Conservation (phyloP, 805 yeast genomes). For the Zygosaccharomyces bailii region DNA sequence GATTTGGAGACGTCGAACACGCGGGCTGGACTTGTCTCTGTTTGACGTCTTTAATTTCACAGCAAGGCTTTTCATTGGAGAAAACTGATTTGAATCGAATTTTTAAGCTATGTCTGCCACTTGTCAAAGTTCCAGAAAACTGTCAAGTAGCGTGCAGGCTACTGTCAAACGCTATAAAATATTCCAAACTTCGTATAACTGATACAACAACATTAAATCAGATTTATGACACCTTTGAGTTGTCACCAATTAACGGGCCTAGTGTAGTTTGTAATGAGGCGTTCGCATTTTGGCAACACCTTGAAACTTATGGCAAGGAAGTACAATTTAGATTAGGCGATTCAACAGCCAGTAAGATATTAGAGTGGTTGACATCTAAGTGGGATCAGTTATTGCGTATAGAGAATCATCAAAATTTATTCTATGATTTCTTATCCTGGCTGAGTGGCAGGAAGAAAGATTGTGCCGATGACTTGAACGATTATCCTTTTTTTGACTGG, state of each 20-base stretch:
- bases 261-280: conserved; percentile 43
- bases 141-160: conserved; percentile 28
- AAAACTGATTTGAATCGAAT: conserved; percentile 22
- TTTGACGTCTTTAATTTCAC: conserved; percentile 25
- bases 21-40: conserved; percentile 24
- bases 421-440: conserved; percentile 46
- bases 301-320: conserved; percentile 38
- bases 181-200: conserved; percentile 15
- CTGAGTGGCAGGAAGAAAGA: conserved; percentile 29
- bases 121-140: conserved; percentile 26
- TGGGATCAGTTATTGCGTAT: conserved; percentile 37
- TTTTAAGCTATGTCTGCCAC: conserved; percentile 36
- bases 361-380: conserved; percentile 51
- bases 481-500: background rate
- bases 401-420: conserved; percentile 14
- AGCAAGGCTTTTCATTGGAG: conserved; percentile 6
- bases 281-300: conserved; percentile 51
- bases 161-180: conserved; percentile 23
- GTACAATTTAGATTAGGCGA: conserved; percentile 34
- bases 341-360: conserved; percentile 36
- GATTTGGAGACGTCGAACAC: conserved; percentile 18
- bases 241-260: conserved; percentile 64
- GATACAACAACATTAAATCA: conserved; percentile 46
- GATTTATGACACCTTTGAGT: conserved; percentile 48
- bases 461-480: background rate